These are phyloP conservation scores for Jaltomata sinuosa DNA, from an alignment of 257 asterid species.

Conservation along the genomic window DNA sequence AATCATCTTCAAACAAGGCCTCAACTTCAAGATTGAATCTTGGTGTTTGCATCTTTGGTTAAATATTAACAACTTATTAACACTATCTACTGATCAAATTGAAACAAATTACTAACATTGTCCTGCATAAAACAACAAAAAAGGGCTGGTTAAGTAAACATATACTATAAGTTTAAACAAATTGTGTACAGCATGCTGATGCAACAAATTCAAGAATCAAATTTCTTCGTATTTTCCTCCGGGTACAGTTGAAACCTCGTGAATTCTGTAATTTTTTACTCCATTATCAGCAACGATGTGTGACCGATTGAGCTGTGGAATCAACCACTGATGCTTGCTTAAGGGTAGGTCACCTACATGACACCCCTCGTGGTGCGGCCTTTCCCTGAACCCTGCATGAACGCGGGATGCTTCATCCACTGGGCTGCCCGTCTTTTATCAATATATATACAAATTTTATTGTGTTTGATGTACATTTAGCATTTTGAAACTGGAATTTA, in stretches of 20 bases:
- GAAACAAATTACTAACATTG: neutral
- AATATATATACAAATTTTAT: neutral
- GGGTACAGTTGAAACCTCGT: neutral
- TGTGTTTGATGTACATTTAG: neutral
- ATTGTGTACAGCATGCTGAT: neutral
- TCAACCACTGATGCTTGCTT: neutral
- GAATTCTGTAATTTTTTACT: neutral
- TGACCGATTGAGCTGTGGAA: neutral
- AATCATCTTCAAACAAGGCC: constrained; percentile 18
- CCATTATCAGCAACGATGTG: neutral
- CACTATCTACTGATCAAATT: neutral
- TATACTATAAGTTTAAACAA: neutral
- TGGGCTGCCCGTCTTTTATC: neutral
- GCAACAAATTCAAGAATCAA: neutral
- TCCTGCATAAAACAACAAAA: neutral
- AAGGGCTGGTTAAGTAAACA: neutral
- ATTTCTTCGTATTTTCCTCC: neutral
- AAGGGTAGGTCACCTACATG: neutral
- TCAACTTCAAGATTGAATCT: constrained; percentile 27
- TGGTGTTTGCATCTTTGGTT: constrained; percentile 23
- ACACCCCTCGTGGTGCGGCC: neutral
- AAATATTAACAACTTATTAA: neutral
- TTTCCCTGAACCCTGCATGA: neutral
- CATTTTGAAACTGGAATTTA: neutral
- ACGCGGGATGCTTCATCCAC: neutral